Evolutionary conservation across 1,284 basidiomycete genomes (phyloP), one percentile per base, ranked within the genome.

Genomic region (Cystobasidium pallidum): DNA sequence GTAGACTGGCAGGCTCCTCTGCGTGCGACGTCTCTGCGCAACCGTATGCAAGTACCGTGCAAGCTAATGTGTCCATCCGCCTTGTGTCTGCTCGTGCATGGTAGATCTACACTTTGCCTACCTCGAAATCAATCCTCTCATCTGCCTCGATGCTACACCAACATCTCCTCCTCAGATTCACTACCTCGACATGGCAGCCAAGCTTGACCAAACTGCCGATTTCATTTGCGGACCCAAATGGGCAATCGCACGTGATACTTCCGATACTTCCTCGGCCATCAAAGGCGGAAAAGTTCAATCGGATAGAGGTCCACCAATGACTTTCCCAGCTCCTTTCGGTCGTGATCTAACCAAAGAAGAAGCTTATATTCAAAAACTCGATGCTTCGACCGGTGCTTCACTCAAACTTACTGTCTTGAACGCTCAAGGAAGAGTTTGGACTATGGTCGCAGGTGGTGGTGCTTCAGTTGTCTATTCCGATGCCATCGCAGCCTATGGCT

Each of bases 161-260:
- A 86, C 86, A 77, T 87, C 86, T 75, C 85, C 89, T 77, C 88
- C 90, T 70, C 88, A 88, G 76, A 94, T 99, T 79, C 89, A 91
- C 83, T 98, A 95, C 85, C 89, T 99, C 78, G 96, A 99, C 83
- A 98, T 99, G 94, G 96, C 95, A 61, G 94, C 95, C 81, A 99
- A 99, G 86, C 91, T 99, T 78, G 96, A 99, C 82, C 91, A 86
- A 82, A 99, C 95, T 24, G 96, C 95, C 72, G 96, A 99, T 84
- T 95, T 90, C 82, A 91, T 99, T 80, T 96, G 93, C 80, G 95
- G 96, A 45, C 92, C 93, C 80, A 99, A 97, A 84, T 99, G 95
- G 95, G 92, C 95, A 58, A 90, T 98, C 78, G 94, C 95, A 66
- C 90, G 95, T 79, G 96, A 99, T 81, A 83, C 91, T 71, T 84